Evolutionary conservation across 2,329 filamentous ascomycete genomes (phyloP).

Genomic region (Berkeleyomyces rouxiae): DNA sequence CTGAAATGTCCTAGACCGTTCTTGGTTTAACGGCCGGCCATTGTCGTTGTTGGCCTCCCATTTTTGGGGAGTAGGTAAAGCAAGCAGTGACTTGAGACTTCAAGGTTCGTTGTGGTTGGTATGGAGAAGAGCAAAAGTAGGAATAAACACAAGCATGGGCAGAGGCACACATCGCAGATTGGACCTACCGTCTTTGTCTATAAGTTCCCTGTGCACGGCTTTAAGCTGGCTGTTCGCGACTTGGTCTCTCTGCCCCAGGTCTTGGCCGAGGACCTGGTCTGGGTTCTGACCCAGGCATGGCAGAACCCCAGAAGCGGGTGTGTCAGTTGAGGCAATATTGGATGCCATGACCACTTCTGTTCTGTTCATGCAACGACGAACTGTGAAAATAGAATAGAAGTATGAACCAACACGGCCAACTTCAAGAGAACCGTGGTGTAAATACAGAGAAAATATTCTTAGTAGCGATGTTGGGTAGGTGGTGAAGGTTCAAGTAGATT

Average conservation of each 20-base stretch:
- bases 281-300: not conserved
- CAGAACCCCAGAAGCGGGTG: not conserved
- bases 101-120: not conserved
- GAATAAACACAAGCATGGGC: not conserved
- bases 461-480: not conserved
- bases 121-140: not conserved
- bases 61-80: not conserved
- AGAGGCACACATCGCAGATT: not conserved
- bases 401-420: not conserved
- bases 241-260: not conserved
- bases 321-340: not conserved
- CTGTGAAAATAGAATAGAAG: not conserved
- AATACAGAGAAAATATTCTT: not conserved
- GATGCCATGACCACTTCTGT: not conserved
- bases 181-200: not conserved
- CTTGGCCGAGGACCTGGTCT: not conserved
- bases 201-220: not conserved
- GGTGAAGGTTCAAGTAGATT: not conserved
- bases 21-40: not conserved
- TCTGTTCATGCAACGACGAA: not conserved
- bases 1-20: not conserved
- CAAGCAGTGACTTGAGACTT: not conserved
- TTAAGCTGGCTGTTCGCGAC: not conserved
- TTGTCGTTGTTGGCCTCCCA: not conserved
- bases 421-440: not conserved